Evolutionary conservation across 2,329 filamentous ascomycete genomes (phyloP).

Genomic region (Akanthomyces lecanii): DNA sequence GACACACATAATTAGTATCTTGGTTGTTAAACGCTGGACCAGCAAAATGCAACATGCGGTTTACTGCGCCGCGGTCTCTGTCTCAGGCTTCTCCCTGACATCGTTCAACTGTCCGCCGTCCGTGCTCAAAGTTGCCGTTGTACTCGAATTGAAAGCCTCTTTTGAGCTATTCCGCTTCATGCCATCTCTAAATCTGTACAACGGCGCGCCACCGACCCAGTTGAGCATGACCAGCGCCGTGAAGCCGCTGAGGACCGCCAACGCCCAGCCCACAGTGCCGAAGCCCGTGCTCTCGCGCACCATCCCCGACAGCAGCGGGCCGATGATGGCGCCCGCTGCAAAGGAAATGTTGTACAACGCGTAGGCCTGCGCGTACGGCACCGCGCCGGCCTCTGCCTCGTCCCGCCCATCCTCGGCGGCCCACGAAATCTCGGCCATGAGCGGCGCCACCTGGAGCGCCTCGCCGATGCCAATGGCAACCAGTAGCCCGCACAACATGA

Average conservation of each 20-base stretch:
- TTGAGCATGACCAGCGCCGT: constrained; percentile 26
- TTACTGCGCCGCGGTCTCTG: background rate
- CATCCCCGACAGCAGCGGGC: constrained; percentile 33
- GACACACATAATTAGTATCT: background rate
- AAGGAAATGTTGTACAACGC: constrained; percentile 35
- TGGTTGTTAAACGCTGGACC: background rate
- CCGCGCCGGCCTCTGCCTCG: constrained; percentile 19
- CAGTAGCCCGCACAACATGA: constrained; percentile 31
- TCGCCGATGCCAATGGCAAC: constrained; percentile 28
- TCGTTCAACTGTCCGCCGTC: background rate
- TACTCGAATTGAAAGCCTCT: background rate
- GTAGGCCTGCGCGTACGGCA: constrained; percentile 33
- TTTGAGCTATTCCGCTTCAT: background rate
- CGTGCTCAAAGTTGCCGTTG: background rate
- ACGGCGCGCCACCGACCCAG: constrained; percentile 27
- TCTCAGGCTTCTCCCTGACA: background rate
- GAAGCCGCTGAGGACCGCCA: constrained; percentile 27
- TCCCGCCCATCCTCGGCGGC: constrained; percentile 21
- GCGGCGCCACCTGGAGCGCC: constrained; percentile 30
- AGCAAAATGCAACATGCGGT: background rate
- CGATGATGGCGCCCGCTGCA: constrained; percentile 30
- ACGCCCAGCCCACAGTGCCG: constrained; percentile 30
- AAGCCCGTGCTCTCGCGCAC: constrained; percentile 31
- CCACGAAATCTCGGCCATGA: constrained; percentile 36
- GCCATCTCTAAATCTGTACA: background rate